These are phyloP conservation scores for Diplodia mutila DNA, from an alignment of 2,329 filamentous ascomycete species.

Conservation along the genomic window DNA sequence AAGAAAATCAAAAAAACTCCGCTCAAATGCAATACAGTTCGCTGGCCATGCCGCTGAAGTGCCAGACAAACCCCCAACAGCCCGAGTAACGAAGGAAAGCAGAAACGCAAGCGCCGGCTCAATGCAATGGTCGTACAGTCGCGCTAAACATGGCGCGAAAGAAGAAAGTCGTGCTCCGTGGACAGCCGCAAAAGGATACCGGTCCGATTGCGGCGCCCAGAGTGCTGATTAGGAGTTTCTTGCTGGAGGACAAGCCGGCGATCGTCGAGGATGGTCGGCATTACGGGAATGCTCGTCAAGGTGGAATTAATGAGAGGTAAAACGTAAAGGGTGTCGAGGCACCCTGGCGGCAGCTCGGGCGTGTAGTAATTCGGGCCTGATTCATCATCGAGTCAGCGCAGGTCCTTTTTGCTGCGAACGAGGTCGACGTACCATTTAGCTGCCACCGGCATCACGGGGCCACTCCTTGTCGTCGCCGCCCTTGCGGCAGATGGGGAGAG, in stretches of 20 bases:
- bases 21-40: not conserved
- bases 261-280: conserved; percentile 10
- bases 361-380: conserved; percentile 2
- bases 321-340: conserved; percentile 18
- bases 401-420: no score
- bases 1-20: conserved; percentile 13
- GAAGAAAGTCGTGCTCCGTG: conserved; percentile 23
- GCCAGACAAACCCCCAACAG: conserved; percentile 1
- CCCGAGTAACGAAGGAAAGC: not conserved
- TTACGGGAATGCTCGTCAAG: conserved; percentile 7
- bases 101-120: conserved; percentile 14
- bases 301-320: conserved; percentile 20
- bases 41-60: conserved; percentile 6
- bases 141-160: conserved; percentile 7
- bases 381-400: conserved; percentile 9
- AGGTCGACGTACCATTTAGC: conserved; percentile 6
- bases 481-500: conserved; percentile 10
- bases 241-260: not conserved
- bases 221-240: conserved; percentile 9
- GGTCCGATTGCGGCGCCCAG: conserved; percentile 3
- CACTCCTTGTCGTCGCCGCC: conserved; percentile 22
- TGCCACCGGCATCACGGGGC: conserved; percentile 21
- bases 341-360: conserved; percentile 17
- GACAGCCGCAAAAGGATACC: conserved; percentile 2
- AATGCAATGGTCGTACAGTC: conserved; percentile 18